Evolutionary conservation across 2,329 filamentous ascomycete species (phyloP).

Genomic region (Talaromyces sp.): DNA sequence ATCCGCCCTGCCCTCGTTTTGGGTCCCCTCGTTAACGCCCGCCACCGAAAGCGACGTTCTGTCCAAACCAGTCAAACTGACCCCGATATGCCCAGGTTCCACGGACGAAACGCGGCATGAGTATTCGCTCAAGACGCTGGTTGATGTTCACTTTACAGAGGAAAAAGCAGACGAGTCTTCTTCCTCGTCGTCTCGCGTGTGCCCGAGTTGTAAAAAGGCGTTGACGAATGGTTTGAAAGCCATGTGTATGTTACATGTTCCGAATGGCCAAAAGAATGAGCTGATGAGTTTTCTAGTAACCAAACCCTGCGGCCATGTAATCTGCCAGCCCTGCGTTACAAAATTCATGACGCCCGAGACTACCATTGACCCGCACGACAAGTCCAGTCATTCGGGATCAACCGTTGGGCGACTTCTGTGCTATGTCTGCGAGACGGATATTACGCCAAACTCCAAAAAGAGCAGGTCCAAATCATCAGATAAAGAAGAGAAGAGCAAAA

Average conservation of each 20-base stretch:
- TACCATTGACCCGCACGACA: slow-evolving; percentile 56
- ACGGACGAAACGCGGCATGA: slow-evolving; percentile 60
- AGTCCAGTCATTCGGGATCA: slow-evolving; percentile 27
- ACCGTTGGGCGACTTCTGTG: slow-evolving; percentile 53
- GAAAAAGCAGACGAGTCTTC: slow-evolving; percentile 54
- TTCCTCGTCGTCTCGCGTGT: slow-evolving; percentile 49
- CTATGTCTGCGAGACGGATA: slow-evolving; percentile 78
- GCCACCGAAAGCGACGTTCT: slow-evolving; percentile 50
- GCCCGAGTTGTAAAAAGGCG: slow-evolving; percentile 78
- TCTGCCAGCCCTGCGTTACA: slow-evolving; percentile 78
- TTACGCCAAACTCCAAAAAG: slow-evolving; percentile 46
- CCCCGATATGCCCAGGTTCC: slow-evolving; percentile 73
- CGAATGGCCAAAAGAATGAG: background rate
- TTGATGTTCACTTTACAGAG: slow-evolving; percentile 71
- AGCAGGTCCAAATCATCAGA: slow-evolving; percentile 19
- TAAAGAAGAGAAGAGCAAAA: slow-evolving; percentile 42
- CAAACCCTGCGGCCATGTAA: slow-evolving; percentile 84
- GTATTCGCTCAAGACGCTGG: slow-evolving; percentile 72
- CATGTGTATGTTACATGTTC: slow-evolving; percentile 44
- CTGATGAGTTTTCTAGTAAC: slow-evolving; percentile 47
- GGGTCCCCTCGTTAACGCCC: slow-evolving; percentile 82
- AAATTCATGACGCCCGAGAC: slow-evolving; percentile 68
- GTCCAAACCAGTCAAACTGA: slow-evolving; percentile 58
- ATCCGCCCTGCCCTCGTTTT: slow-evolving; percentile 76
- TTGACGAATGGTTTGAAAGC: slow-evolving; percentile 79